phyloP scores from a whole-genome alignment of 2,329 filamentous ascomycete species.

The Aspergillus intermedius region DNA sequence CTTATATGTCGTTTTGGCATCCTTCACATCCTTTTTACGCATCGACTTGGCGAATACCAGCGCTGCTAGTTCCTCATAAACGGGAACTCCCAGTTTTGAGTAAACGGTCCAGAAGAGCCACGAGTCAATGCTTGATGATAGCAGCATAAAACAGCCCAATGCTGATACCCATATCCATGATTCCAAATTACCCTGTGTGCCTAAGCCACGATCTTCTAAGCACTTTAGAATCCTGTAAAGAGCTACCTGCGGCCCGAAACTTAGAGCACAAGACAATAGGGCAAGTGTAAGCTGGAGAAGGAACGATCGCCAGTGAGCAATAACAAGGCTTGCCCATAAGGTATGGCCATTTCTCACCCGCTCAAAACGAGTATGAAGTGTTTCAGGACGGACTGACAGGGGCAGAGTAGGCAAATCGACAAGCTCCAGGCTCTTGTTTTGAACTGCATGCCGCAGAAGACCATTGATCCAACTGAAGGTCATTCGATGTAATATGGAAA shows the following conservation, averaged over 20 bases:
- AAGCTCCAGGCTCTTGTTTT: conserved; percentile 56
- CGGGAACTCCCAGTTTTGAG: conserved; percentile 56
- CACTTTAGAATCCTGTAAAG: conserved; percentile 59
- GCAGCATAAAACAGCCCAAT: conserved; percentile 55
- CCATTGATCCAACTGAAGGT: conserved; percentile 59
- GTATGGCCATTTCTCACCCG: conserved; percentile 26
- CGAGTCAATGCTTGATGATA: conserved; percentile 53
- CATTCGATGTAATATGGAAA: conserved; percentile 54
- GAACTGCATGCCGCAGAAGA: conserved; percentile 50
- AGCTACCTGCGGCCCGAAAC: conserved; percentile 64
- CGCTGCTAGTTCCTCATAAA: conserved; percentile 63
- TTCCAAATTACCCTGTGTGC: conserved; percentile 42
- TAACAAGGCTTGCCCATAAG: conserved; percentile 56
- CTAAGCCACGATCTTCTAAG: conserved; percentile 52
- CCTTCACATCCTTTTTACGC: conserved; percentile 62
- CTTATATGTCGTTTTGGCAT: conserved; percentile 30
- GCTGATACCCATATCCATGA: conserved; percentile 64
- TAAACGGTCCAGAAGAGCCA: conserved; percentile 63
- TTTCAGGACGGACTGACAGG: conserved; percentile 48
- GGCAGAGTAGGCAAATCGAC: conserved; percentile 58
- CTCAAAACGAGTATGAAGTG: conserved; percentile 46
- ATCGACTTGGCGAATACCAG: conserved; percentile 72
- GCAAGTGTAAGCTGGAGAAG: conserved; percentile 55
- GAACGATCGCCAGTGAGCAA: conserved; percentile 53
- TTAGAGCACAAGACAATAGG: conserved; percentile 50